phyloP scores from a whole-genome alignment of 805 yeast species.

The Lachancea thermotolerans region DNA sequence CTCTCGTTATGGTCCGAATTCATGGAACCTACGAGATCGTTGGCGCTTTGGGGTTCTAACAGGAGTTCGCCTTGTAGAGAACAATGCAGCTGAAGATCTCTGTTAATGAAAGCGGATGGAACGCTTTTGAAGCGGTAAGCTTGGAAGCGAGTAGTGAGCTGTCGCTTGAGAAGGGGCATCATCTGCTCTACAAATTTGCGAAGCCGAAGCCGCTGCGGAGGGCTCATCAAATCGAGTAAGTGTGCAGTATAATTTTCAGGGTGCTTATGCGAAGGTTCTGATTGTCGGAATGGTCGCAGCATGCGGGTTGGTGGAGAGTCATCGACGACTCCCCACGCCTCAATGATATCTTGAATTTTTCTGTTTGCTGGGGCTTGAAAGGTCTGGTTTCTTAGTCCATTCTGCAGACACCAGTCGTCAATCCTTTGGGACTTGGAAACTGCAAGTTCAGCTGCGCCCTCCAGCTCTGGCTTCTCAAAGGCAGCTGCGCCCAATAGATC shows the following conservation, averaged over 20 bases:
- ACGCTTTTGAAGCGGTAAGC: slow-evolving; percentile 12
- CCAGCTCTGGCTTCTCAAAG: neutral
- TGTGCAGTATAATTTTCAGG: slow-evolving; percentile 12
- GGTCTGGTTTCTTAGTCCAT: slow-evolving; percentile 4
- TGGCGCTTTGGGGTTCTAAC: too few relatives aligned
- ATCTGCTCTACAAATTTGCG: slow-evolving; percentile 13
- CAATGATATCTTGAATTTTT: slow-evolving; percentile 20
- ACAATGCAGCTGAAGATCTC: slow-evolving; percentile 10
- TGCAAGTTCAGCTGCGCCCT: neutral
- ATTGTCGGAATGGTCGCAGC: neutral
- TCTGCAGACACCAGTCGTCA: slow-evolving; percentile 22
- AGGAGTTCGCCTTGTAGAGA: slow-evolving; percentile 6
- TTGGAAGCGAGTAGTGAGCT: slow-evolving; percentile 4
- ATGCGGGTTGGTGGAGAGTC: slow-evolving; percentile 6
- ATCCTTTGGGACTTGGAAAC: slow-evolving; percentile 17
- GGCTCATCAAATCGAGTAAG: slow-evolving; percentile 7
- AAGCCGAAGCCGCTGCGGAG: slow-evolving; percentile 10
- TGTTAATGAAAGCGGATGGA: slow-evolving; percentile 16
- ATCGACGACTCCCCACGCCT: slow-evolving; percentile 33
- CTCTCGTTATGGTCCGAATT: neutral
- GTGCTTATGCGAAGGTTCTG: neutral
- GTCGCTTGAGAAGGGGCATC: slow-evolving; percentile 15
- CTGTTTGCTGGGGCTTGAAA: slow-evolving; percentile 4
- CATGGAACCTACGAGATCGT: neutral
- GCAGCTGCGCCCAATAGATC: neutral